Conservation (phyloP, 2,329 filamentous ascomycete genomes). For the Cladosporium sp. region DNA sequence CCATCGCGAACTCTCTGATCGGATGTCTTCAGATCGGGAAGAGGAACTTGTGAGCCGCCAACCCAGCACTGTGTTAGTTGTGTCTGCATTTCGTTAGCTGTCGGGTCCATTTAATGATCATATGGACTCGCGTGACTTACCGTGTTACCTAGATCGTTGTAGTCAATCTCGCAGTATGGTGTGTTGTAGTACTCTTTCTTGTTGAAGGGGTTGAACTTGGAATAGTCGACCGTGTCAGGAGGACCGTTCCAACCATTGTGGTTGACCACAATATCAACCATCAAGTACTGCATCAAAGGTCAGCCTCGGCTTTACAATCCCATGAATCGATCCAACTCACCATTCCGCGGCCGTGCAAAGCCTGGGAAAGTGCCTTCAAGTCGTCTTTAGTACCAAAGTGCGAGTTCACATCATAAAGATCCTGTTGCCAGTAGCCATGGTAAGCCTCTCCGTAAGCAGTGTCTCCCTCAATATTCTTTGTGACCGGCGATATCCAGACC, state of each 20-base stretch:
- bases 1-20: conserved; percentile 45
- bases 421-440: conserved; percentile 54
- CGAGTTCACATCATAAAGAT: conserved; percentile 41
- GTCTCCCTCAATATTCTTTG: conserved; percentile 39
- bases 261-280: conserved; percentile 37
- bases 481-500: conserved; percentile 54
- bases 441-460: conserved; percentile 42
- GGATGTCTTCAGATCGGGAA: conserved; percentile 61
- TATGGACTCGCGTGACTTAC: conserved; percentile 15
- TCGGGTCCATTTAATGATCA: neutral
- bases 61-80: conserved; percentile 50
- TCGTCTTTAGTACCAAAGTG: conserved; percentile 36
- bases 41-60: conserved; percentile 50
- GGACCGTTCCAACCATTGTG: conserved; percentile 34
- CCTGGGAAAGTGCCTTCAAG: conserved; percentile 31
- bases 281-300: conserved; percentile 29
- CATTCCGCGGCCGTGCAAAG: conserved; percentile 35
- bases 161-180: conserved; percentile 54
- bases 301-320: conserved; percentile 9
- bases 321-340: conserved; percentile 19
- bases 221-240: conserved; percentile 28
- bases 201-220: conserved; percentile 38
- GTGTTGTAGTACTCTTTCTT: conserved; percentile 44
- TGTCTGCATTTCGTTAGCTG: conserved; percentile 17
- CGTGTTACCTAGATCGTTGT: conserved; percentile 38